Percentiles rank a stretch among this genome's conserved stretches.
Evolutionary conservation across 805 yeast genomes (phyloP).

Genomic region (Tetrapisispora taiwanensis): DNA sequence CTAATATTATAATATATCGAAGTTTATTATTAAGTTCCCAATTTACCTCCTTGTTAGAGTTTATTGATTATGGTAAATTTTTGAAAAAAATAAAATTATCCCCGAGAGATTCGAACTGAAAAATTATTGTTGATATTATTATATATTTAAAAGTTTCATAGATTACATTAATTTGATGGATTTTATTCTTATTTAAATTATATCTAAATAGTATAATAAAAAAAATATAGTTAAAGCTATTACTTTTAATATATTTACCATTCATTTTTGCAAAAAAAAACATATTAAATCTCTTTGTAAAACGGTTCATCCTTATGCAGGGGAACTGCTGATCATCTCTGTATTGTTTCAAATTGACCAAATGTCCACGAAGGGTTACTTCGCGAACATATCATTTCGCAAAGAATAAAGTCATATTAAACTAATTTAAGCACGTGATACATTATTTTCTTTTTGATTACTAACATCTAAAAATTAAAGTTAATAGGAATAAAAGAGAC

Average conservation of each 20-base stretch:
- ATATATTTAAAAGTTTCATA: not conserved
- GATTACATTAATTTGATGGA: too few relatives aligned
- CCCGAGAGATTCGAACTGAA: not conserved
- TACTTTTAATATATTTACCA: not conserved
- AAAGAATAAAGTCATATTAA: not conserved
- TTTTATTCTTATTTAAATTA: too few relatives aligned
- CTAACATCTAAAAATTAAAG: not conserved
- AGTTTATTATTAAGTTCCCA: too few relatives aligned
- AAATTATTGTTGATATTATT: too few relatives aligned
- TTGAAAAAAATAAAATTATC: too few relatives aligned
- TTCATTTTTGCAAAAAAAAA: conserved; percentile 40
- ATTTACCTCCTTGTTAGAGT: too few relatives aligned
- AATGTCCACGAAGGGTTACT: conserved; percentile 54
- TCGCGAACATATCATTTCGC: conserved; percentile 8
- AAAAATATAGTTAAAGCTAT: too few relatives aligned
- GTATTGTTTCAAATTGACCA: conserved; percentile 99
- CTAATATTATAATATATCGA: too few relatives aligned
- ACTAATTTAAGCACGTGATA: not conserved
- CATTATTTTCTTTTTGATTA: not conserved
- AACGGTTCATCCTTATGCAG: conserved; percentile 99
- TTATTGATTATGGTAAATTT: too few relatives aligned
- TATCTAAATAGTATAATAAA: too few relatives aligned
- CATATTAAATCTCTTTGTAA: conserved; percentile 97
- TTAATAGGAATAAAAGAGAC: not conserved
- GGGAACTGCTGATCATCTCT: conserved; percentile 99